These are phyloP conservation scores for Aspergillus puulaauensis DNA, from an alignment of 2,329 filamentous ascomycete species.

Conservation along the genomic window DNA sequence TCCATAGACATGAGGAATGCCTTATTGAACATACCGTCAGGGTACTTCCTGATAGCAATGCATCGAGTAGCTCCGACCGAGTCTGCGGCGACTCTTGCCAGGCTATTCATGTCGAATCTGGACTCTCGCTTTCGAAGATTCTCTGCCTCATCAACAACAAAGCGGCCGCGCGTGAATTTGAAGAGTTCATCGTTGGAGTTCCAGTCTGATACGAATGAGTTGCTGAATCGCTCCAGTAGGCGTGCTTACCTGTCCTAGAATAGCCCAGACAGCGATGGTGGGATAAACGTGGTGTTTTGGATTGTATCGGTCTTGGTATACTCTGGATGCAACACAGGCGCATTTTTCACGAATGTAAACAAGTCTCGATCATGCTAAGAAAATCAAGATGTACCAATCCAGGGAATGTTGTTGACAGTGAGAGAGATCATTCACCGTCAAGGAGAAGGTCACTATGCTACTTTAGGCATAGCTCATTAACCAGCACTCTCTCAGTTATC, in stretches of 20 bases:
- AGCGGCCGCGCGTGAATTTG: conserved; percentile 30
- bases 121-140: conserved; percentile 24
- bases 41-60: conserved; percentile 21
- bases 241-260: conserved; percentile 17
- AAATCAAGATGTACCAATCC: no score
- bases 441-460: no score
- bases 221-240: conserved; percentile 9
- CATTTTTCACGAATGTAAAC: conserved; percentile 2
- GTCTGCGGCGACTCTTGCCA: conserved; percentile 21
- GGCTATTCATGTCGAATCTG: conserved; percentile 23
- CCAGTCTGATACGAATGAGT: conserved; percentile 23
- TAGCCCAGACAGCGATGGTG: conserved; percentile 9
- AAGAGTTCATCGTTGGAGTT: conserved; percentile 29
- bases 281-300: conserved; percentile 6
- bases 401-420: no score
- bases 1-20: conserved; percentile 30
- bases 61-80: conserved; percentile 19
- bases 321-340: conserved; percentile 7
- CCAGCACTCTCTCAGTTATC: no score
- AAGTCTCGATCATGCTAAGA: neutral
- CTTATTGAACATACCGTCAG: conserved; percentile 35
- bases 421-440: no score
- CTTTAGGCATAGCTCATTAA: no score
- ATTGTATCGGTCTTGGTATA: conserved; percentile 13
- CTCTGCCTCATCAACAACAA: conserved; percentile 25